Percentiles rank a stretch among this genome's conserved stretches.
Conservation (phyloP, 768 basidiomycete genomes). For the Serendipita sp. region DNA sequence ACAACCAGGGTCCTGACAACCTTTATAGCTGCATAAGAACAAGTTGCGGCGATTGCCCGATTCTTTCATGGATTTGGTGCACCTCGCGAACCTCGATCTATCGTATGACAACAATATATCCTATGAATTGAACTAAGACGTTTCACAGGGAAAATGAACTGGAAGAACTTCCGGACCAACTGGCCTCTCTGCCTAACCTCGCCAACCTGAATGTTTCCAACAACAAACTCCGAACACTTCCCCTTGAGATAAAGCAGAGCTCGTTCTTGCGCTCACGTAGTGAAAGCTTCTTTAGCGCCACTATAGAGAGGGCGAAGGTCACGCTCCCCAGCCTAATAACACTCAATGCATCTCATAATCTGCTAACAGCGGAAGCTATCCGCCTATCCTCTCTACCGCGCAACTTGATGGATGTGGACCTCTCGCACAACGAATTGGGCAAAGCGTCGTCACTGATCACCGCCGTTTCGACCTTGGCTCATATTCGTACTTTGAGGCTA, state of each 20-base stretch:
- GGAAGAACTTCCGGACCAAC: slow-evolving; percentile 39
- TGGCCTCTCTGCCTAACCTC: slow-evolving; percentile 55
- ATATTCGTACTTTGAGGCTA: slow-evolving; percentile 37
- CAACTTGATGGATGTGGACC: slow-evolving; percentile 38
- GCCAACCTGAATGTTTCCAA: slow-evolving; percentile 53
- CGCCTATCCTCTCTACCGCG: slow-evolving; percentile 37
- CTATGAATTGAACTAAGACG: not conserved
- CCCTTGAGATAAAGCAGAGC: slow-evolving; percentile 39
- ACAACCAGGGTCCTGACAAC: not conserved
- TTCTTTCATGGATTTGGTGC: slow-evolving; percentile 50
- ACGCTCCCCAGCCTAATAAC: slow-evolving; percentile 51
- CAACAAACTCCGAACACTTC: slow-evolving; percentile 43
- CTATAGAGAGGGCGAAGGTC: slow-evolving; percentile 40
- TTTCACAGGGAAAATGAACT: slow-evolving; percentile 37
- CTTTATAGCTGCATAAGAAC: slow-evolving; percentile 55
- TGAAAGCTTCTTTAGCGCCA: slow-evolving; percentile 35
- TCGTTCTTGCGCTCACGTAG: slow-evolving; percentile 14
- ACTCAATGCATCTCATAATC: slow-evolving; percentile 54
- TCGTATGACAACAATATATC: slow-evolving; percentile 22
- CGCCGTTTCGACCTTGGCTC: slow-evolving; percentile 29
- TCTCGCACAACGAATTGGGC: slow-evolving; percentile 54
- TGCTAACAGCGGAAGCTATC: slow-evolving; percentile 37
- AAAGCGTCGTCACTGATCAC: slow-evolving; percentile 26
- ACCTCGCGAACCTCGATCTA: slow-evolving; percentile 51
- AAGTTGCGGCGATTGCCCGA: slow-evolving; percentile 43